Evolutionary conservation across 2,329 filamentous ascomycete genomes (phyloP).

Genomic region (Cladosporium sp.): DNA sequence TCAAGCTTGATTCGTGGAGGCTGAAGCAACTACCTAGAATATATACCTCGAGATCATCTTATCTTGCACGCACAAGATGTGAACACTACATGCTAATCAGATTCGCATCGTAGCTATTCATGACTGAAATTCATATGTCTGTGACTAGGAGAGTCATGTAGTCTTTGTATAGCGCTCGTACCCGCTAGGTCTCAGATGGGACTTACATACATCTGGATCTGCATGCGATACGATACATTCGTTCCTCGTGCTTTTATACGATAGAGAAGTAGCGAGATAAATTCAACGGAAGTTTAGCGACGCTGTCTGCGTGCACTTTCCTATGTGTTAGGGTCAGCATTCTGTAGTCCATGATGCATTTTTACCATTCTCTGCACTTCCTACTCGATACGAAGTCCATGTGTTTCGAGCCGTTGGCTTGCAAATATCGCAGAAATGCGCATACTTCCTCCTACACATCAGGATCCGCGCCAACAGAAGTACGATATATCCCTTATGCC

Average conservation of each 20-base stretch:
- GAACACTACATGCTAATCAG: background rate
- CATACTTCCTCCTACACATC: background rate
- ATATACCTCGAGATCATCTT: accelerated
- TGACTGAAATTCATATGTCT: background rate
- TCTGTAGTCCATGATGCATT: background rate
- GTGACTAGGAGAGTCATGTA: background rate
- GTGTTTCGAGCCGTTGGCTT: background rate
- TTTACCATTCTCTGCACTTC: background rate
- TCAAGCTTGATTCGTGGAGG: background rate
- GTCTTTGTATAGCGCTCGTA: background rate
- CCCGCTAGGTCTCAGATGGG: too few species aligned
- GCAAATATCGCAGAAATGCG: background rate
- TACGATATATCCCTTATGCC: background rate
- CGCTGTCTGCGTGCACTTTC: background rate
- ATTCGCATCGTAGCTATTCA: background rate
- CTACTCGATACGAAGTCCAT: background rate
- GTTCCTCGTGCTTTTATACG: background rate
- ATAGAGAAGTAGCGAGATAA: background rate
- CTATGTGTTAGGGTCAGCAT: background rate
- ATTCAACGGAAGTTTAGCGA: background rate
- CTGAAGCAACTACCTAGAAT: accelerated
- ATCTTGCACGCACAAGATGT: background rate
- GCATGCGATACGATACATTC: background rate
- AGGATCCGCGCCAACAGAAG: background rate
- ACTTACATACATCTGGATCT: background rate